A percentile compares a stretch with the other conserved stretches of the same genome.
Conservation (phyloP, 75 land plant species). For the Gnetum montanum region DNA sequence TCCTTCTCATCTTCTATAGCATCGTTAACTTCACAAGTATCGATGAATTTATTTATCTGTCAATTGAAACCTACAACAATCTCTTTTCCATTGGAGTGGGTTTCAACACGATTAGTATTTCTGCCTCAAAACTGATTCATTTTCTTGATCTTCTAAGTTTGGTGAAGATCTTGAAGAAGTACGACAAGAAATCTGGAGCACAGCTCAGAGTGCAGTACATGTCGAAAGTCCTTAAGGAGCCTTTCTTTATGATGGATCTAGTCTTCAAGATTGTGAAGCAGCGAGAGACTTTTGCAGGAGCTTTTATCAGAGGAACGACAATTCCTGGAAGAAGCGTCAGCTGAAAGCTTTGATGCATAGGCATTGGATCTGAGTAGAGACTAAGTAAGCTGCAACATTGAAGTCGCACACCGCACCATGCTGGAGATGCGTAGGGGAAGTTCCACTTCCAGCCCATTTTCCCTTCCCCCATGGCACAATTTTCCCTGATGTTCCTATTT, state of each 20-base stretch:
- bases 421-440: slow-evolving; percentile 56
- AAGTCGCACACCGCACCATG: slow-evolving; percentile 46
- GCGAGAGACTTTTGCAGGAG: too few relatives aligned
- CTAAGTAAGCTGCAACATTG: slow-evolving; percentile 38
- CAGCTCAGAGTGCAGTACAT: slow-evolving; percentile 62
- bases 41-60: too few relatives aligned
- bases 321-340: too few relatives aligned
- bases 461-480: slow-evolving; percentile 55
- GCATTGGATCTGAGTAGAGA: slow-evolving; percentile 37
- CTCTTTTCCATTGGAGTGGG: not conserved
- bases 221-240: slow-evolving; percentile 58
- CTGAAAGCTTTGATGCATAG: too few relatives aligned
- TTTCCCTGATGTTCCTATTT: too few relatives aligned
- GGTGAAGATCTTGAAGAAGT: slow-evolving; percentile 74
- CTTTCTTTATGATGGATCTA: slow-evolving; percentile 58
- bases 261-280: slow-evolving; percentile 61
- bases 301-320: too few relatives aligned
- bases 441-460: slow-evolving; percentile 54
- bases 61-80: too few relatives aligned
- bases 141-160: slow-evolving; percentile 30
- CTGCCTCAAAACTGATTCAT: not conserved
- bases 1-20: slow-evolving; percentile 67
- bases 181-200: slow-evolving; percentile 71
- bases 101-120: not conserved
- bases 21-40: slow-evolving; percentile 72